These are phyloP conservation scores for Fragosphaeria purpurea DNA, from an alignment of 2,329 filamentous ascomycete species.

Conservation along the genomic window DNA sequence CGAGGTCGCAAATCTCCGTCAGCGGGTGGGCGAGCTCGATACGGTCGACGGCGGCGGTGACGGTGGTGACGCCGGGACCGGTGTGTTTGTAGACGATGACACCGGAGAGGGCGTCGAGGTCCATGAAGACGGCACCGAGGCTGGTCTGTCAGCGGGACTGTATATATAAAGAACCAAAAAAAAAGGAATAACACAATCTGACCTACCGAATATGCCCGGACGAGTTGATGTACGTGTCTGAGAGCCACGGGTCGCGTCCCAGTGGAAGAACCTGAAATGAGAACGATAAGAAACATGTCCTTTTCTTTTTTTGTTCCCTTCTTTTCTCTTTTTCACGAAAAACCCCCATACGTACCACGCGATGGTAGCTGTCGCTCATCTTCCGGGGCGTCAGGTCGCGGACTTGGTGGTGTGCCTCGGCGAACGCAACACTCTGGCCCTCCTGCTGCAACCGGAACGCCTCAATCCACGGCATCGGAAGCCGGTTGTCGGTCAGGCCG, in stretches of 20 bases:
- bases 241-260: conserved; percentile 63
- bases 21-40: conserved; percentile 57
- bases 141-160: conserved; percentile 20
- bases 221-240: conserved; percentile 69
- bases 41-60: conserved; percentile 39
- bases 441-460: conserved; percentile 48
- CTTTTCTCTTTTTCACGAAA: too few relatives aligned
- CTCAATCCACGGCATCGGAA: conserved; percentile 56
- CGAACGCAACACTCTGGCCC: conserved; percentile 18
- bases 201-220: conserved; percentile 60
- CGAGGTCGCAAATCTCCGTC: conserved; percentile 68
- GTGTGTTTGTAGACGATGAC: conserved; percentile 63
- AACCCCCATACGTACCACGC: conserved; percentile 35
- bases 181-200: too few relatives aligned
- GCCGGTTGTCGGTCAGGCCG: conserved; percentile 24
- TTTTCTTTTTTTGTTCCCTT: too few relatives aligned
- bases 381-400: conserved; percentile 53
- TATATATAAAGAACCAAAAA: too few relatives aligned
- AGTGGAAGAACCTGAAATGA: conserved; percentile 41
- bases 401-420: conserved; percentile 24
- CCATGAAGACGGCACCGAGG: conserved; percentile 67
- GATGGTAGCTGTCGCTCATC: conserved; percentile 63
- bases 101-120: conserved; percentile 67
- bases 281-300: too few relatives aligned
- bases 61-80: conserved; percentile 43